A percentile compares a stretch with the other conserved stretches of the same genome.
phyloP scores from a whole-genome alignment of 2,329 filamentous ascomycete genomes.

The Pyrenophora seminiperda region DNA sequence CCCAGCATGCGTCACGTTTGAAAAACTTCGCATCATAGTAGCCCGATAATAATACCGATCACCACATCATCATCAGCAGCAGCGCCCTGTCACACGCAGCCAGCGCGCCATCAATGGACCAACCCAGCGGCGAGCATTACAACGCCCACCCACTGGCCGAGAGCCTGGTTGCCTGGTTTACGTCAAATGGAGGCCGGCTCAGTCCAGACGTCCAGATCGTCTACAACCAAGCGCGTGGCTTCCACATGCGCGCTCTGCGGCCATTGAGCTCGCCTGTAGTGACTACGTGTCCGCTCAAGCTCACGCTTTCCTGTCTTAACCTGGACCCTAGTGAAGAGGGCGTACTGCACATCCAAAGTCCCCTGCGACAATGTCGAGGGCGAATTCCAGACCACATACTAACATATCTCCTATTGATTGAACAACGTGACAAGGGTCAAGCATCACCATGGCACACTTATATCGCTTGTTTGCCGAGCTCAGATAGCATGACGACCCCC shows the following conservation, averaged over 20 bases:
- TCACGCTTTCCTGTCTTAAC: constrained; percentile 46
- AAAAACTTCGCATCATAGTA: too few species aligned
- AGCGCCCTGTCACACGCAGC: constrained; percentile 1
- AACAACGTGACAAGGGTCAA: constrained; percentile 36
- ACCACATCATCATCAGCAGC: constrained; percentile 3
- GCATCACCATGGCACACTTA: constrained; percentile 46
- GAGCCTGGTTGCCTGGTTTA: constrained; percentile 40
- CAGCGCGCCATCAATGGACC: constrained; percentile 5
- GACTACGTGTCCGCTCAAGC: constrained; percentile 39
- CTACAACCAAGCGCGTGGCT: constrained; percentile 35
- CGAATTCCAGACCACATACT: constrained; percentile 41
- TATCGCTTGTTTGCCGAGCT: constrained; percentile 41
- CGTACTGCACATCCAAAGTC: constrained; percentile 33
- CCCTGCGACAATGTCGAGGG: constrained; percentile 31
- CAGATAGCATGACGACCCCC: constrained; percentile 43
- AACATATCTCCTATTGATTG: constrained; percentile 44
- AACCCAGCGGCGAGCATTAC: constrained; percentile 6
- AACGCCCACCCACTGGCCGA: constrained; percentile 22
- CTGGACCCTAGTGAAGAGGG: constrained; percentile 35
- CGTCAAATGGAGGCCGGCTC: constrained; percentile 37
- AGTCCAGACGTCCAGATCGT: constrained; percentile 38
- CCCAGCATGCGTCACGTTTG: constrained; percentile 6
- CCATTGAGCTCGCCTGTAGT: constrained; percentile 29
- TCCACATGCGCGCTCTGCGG: constrained; percentile 37
- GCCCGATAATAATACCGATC: too few species aligned